Conservation (phyloP, 2,329 filamentous ascomycete genomes). For the Penicillium concentricum region DNA sequence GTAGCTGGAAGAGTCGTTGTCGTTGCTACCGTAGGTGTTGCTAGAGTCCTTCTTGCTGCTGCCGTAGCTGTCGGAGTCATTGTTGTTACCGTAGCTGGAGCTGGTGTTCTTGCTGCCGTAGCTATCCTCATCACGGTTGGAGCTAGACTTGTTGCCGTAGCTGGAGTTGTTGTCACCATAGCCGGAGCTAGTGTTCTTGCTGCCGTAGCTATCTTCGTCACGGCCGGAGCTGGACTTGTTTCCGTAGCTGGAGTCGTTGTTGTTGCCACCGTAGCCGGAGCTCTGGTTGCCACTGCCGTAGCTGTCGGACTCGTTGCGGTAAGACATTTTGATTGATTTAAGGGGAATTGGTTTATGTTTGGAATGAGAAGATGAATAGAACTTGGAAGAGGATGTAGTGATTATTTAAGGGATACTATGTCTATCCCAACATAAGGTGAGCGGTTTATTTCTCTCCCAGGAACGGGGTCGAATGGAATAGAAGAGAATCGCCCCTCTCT, state of each 20-base stretch:
- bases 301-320: constrained; percentile 8
- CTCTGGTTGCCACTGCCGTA: constrained; percentile 12
- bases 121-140: background rate
- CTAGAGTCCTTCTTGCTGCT: too few relatives aligned
- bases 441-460: background rate
- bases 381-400: background rate
- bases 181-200: background rate
- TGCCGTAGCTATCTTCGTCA: background rate
- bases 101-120: background rate
- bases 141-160: constrained; percentile 1
- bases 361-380: background rate
- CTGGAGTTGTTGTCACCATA: background rate
- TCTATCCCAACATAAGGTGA: background rate
- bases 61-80: background rate
- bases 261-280: constrained; percentile 4
- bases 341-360: background rate
- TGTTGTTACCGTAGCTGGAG: background rate
- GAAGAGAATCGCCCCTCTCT: background rate
- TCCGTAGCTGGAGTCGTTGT: constrained; percentile 1
- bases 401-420: background rate
- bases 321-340: background rate
- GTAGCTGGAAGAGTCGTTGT: background rate
- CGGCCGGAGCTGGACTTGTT: background rate
- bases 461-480: background rate
- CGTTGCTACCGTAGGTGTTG: background rate